Percentiles rank a stretch among this genome's conserved stretches.
Conservation (phyloP, 2,329 filamentous ascomycete genomes). For the Ceratocystis lukuohia region DNA sequence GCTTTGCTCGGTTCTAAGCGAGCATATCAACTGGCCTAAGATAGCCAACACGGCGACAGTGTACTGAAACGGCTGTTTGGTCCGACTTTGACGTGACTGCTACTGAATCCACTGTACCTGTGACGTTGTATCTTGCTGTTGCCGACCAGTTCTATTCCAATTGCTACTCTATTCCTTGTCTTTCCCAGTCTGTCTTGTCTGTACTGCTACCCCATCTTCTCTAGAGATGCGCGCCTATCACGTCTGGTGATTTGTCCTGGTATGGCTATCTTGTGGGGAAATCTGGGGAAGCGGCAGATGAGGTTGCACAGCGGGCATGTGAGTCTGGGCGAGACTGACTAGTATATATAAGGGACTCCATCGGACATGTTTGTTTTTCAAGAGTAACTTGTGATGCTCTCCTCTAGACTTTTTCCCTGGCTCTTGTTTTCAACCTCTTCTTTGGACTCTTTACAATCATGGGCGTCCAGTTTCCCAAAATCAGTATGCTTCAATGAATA, state of each 20-base stretch:
- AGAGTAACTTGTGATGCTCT: not conserved
- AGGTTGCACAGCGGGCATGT: not conserved
- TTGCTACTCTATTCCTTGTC: too few species aligned
- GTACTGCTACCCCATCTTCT: not conserved
- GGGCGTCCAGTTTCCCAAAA: constrained; percentile 18
- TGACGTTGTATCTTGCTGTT: not conserved
- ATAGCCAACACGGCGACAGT: not conserved
- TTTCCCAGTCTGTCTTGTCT: not conserved
- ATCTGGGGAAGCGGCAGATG: constrained; percentile 4
- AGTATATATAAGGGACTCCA: not conserved
- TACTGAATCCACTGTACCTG: not conserved
- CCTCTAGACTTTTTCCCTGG: not conserved
- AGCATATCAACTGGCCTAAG: not conserved
- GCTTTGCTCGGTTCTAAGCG: not conserved
- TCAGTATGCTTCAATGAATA: constrained; percentile 5
- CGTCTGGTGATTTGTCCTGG: not conserved
- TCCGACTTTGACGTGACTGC: not conserved
- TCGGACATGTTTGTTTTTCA: not conserved
- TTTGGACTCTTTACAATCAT: not conserved
- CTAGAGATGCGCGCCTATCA: constrained; percentile 8
- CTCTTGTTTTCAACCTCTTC: not conserved
- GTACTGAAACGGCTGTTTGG: not conserved
- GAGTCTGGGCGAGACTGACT: not conserved
- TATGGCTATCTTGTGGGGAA: not conserved
- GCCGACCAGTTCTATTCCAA: too few species aligned